Base-by-base conservation (phyloP, 1,284 basidiomycete genomes). In the Cutaneotrichosporon spelunceum region DNA sequence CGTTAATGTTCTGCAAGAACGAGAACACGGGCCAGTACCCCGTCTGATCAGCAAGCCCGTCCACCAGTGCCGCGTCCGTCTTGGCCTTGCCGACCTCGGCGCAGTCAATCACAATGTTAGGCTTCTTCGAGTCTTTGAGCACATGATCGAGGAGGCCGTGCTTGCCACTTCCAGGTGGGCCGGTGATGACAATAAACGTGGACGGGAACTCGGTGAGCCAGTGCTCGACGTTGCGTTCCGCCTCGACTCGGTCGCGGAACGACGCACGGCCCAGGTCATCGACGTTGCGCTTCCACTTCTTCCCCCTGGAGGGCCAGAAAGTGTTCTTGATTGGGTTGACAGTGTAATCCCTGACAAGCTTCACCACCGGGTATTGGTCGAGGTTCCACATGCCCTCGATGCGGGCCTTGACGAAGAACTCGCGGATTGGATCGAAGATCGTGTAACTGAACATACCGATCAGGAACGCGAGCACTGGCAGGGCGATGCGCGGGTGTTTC, bases 141-240 rank as follows among this genome's bases (percentile, higher is more conserved):
- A 90, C 81, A 3, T 83, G 76, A 8, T 84, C 78, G 3, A 96
- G 78, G 78, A 98, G 83, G 8, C 83, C 83, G 4, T 84, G 84
- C 79, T 98, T 98, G 5, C 95, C 94, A 64, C 89, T 91, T 2
- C 95, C 95, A 62, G 89, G 87, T 0, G 95, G 95, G 1, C 95
- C 95, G 53, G 94, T 88, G 23, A 99, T 79, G 65, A 95, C 80
- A 66, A 84, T 80, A 67, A 85, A 85, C 0, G 82, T 83, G 27
- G 77, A 76, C 19, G 75, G 72, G 56, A 69, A 72, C 57, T 78
- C 72, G 0, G 64, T 65, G 49, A 71, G 60, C 74, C 71, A 73
- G n/a, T 64, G 48, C 60, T 73, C 82, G 48, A 97, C 76, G 14
- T 85, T 82, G 55, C 81, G 82, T 70, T 88, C 87, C 1, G 91